Conservation (phyloP, 768 basidiomycete genomes). For the Leccinum subtestaceum region DNA sequence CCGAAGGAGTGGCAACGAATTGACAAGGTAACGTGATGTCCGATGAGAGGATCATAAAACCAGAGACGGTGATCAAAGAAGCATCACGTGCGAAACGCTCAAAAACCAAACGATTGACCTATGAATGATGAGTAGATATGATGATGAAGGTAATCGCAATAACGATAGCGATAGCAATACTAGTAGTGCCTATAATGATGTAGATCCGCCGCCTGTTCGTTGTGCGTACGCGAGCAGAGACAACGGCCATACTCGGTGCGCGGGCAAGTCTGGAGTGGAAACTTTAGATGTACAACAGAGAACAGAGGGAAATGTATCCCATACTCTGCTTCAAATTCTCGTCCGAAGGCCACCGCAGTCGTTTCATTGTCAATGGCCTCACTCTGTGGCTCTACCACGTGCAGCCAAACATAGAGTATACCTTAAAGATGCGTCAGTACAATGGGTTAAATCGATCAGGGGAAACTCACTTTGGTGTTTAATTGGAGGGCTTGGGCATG, state of each 20-base stretch:
- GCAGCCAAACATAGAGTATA: constrained; percentile 82
- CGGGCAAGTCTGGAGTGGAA: no score
- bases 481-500: constrained; percentile 84
- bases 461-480: constrained; percentile 62
- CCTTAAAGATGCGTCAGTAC: constrained; percentile 37
- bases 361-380: constrained; percentile 80
- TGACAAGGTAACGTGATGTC: constrained; percentile 7
- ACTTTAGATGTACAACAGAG: no score
- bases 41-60: not conserved
- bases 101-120: not conserved
- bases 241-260: no score
- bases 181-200: constrained; percentile 4
- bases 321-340: constrained; percentile 84
- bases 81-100: not conserved
- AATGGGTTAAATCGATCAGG: not conserved
- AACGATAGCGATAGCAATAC: constrained; percentile 58
- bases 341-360: constrained; percentile 68
- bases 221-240: no score
- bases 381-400: constrained; percentile 89
- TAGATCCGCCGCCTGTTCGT: no score
- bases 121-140: constrained; percentile 37
- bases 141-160: constrained; percentile 56
- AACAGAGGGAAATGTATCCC: constrained; percentile 17
- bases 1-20: constrained; percentile 20
- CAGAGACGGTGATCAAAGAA: no score